phyloP scores from a whole-genome alignment of 2,329 filamentous ascomycete species.

The Alternaria viburni region DNA sequence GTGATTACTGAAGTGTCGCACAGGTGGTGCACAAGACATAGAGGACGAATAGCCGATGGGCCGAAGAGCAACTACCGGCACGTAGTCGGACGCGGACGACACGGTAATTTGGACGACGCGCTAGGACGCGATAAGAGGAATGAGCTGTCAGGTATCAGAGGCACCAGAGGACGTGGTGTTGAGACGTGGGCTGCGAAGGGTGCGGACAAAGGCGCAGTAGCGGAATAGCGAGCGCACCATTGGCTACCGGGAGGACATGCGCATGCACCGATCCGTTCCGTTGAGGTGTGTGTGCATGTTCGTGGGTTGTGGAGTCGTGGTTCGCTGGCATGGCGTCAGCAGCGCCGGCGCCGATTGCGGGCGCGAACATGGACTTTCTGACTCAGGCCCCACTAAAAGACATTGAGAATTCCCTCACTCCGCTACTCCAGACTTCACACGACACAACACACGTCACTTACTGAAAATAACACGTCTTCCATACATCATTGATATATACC shows the following conservation, averaged over 20 bases:
- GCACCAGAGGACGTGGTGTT: neutral
- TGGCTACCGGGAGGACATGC: neutral
- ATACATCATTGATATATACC: neutral
- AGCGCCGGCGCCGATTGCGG: conserved; percentile 10
- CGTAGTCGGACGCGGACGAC: neutral
- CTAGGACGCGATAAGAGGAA: neutral
- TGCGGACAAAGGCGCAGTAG: neutral
- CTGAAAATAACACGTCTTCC: neutral
- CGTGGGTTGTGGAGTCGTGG: neutral
- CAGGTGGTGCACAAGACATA: neutral
- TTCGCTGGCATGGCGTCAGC: conserved; percentile 7
- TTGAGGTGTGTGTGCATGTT: neutral
- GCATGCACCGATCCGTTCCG: conserved; percentile 5
- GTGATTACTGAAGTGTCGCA: neutral
- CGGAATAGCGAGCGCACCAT: neutral
- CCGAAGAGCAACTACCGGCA: neutral
- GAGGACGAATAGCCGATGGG: neutral
- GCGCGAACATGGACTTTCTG: conserved; percentile 12
- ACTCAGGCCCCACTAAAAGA: conserved; percentile 22
- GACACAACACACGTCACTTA: conserved; percentile 5
- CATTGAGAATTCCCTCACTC: conserved; percentile 12
- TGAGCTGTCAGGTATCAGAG: conserved; percentile 6
- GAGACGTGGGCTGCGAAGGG: neutral
- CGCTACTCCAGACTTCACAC: conserved; percentile 13
- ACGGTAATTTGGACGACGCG: neutral